These are phyloP conservation scores for Xanthoparmelia taractica DNA, from an alignment of 495 filamentous ascomycete genomes.

Conservation along the genomic window DNA sequence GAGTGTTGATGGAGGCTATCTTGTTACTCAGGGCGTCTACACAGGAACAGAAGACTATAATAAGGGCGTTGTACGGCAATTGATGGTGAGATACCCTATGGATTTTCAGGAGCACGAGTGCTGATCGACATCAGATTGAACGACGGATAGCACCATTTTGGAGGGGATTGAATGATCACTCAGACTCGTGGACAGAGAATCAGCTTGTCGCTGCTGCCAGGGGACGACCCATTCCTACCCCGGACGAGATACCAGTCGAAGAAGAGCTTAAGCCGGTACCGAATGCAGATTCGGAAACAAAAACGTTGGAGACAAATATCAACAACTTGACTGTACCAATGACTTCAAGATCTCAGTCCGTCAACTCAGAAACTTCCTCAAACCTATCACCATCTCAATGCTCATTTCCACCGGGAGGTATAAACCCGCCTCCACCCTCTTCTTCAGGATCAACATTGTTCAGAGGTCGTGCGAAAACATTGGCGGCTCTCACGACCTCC, in stretches of 20 bases:
- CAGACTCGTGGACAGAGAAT: constrained; percentile 82
- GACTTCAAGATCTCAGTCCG: constrained; percentile 62
- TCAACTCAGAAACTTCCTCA: constrained; percentile 57
- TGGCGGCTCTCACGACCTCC: constrained; percentile 68
- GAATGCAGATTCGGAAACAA: constrained; percentile 38
- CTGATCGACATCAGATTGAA: constrained; percentile 50
- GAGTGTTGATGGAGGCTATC: constrained; percentile 85
- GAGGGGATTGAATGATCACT: constrained; percentile 84
- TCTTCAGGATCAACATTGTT: constrained; percentile 59
- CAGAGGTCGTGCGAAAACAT: constrained; percentile 67
- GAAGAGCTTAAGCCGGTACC: constrained; percentile 43
- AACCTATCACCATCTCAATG: constrained; percentile 39
- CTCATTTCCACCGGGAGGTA: constrained; percentile 43
- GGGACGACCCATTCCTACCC: constrained; percentile 72
- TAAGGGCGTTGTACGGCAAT: constrained; percentile 79
- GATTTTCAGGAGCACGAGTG: constrained; percentile 34
- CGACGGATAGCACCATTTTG: constrained; percentile 89
- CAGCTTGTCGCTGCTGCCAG: constrained; percentile 88
- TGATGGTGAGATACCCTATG: constrained; percentile 48
- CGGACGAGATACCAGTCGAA: constrained; percentile 72
- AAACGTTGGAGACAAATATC: constrained; percentile 41
- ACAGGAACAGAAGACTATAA: constrained; percentile 88
- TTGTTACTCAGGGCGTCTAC: constrained; percentile 92
- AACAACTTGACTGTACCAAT: constrained; percentile 71
- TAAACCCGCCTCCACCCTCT: constrained; percentile 42